These are phyloP conservation scores for Usnea hakonensis DNA, from an alignment of 495 filamentous ascomycete genomes.

Conservation along the genomic window DNA sequence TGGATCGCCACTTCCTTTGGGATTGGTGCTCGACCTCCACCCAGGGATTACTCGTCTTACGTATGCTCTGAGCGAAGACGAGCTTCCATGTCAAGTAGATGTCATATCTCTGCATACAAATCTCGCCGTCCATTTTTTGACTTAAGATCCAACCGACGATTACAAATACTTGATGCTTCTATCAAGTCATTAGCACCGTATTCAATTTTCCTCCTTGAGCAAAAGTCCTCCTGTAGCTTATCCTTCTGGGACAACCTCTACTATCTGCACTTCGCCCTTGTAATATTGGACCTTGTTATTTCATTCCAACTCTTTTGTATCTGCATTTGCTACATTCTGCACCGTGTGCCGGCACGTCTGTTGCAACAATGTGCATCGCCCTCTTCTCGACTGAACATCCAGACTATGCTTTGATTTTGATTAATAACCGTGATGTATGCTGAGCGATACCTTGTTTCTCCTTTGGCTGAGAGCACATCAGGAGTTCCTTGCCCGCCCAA, in stretches of 20 bases:
- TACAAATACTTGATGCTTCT: neutral
- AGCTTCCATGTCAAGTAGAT: too few species aligned
- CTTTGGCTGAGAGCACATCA: slow-evolving; percentile 25
- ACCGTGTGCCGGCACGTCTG: neutral
- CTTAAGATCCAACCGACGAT: neutral
- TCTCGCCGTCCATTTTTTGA: neutral
- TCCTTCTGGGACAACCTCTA: neutral
- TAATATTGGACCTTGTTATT: neutral
- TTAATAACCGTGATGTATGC: slow-evolving; percentile 86
- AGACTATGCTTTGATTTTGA: slow-evolving; percentile 75
- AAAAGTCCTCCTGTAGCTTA: neutral
- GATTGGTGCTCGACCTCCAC: too few species aligned
- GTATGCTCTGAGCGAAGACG: too few species aligned
- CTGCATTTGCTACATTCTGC: neutral
- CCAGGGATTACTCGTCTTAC: too few species aligned
- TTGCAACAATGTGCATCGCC: slow-evolving; percentile 76
- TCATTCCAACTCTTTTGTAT: neutral
- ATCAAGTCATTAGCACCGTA: neutral
- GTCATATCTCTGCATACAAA: too few species aligned
- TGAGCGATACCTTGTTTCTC: neutral
- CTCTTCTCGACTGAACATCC: slow-evolving; percentile 87
- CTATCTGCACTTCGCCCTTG: neutral
- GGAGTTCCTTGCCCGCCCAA: slow-evolving; percentile 88
- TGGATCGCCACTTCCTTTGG: too few species aligned
- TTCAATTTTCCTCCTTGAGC: neutral